phyloP scores from a whole-genome alignment of 148 eudicot species.

The Chenopodium quinoa region DNA sequence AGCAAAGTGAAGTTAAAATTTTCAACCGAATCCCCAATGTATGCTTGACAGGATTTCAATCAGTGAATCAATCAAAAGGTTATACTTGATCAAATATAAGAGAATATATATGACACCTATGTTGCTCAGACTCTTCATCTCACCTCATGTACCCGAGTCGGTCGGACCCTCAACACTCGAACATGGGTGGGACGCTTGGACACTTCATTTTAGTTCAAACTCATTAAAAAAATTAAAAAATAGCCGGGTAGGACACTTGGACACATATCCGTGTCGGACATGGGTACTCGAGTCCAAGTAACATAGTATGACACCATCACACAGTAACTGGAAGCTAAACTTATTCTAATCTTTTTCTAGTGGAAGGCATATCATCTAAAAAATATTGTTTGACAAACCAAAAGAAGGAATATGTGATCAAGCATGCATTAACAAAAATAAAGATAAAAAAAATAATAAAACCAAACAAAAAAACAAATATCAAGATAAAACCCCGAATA shows the following conservation, averaged over 20 bases:
- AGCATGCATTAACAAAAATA: not conserved
- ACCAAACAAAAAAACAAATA: no score
- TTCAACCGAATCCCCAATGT: not conserved
- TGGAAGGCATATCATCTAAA: not conserved
- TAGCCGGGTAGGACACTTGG: no score
- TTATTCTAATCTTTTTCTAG: not conserved
- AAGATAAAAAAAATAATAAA: not conserved
- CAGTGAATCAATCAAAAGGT: not conserved
- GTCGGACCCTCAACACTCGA: no score
- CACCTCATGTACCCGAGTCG: no score
- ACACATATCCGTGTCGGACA: no score
- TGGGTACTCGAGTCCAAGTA: no score
- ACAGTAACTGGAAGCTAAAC: not conserved
- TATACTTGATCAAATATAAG: not conserved
- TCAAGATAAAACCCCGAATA: not conserved
- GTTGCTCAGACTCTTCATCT: no score
- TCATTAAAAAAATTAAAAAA: no score
- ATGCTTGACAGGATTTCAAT: not conserved
- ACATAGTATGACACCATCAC: not conserved
- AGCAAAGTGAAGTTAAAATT: not conserved
- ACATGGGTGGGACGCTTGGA: no score
- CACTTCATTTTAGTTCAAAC: no score
- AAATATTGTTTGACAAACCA: not conserved
- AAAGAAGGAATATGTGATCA: not conserved
- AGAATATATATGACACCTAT: not conserved